Evolutionary conservation across 257 asterid species (phyloP), one percentile per base, ranked within the genome.

Genomic region (Fraxinus americana): DNA sequence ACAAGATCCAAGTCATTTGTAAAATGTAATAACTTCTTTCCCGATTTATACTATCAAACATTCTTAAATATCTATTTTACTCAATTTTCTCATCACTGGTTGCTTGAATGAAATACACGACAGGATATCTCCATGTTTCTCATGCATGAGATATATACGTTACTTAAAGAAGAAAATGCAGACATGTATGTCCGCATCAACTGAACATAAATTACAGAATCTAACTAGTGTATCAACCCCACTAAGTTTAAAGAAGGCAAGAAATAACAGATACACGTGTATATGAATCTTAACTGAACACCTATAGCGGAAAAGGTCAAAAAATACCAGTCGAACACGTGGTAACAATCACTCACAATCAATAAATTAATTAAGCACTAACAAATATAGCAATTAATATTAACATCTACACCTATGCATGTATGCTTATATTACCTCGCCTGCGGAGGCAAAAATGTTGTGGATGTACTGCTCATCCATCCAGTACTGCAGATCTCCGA

Each of bases 401-500:
- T 21, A 13, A 25, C 68, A 10, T 61, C 68, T 21, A 23, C 32
- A 61, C 66, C 13, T 61, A 25, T 23, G 68, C 17, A 61, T 11
- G 16, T 21, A 8, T 7, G 27, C 32, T 61, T 7, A 25, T 61
- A 71, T 10, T 82, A 93, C 98, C 97, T 93, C 97, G 66, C 98
- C 98, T 17, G 90, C 7, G 48, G 81, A 65, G 50, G 84, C 88
- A 65, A 94, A 94, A 83, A 94, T 89, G 36, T 17, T 77, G 6
- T 67, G 38, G 45, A 94, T 48, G 78, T 92, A 94, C 78, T 80
- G 86, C 83, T 94, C 98, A 48, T 92, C 98, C 98, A 94, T 94
- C 97, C 96, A 94, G 83, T 82, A 85, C 76, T 91, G 98, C 83
- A 94, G 96, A 91, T 94, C 98, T 39, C 98, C 98, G 83, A 92